Evolutionary conservation across 2,329 filamentous ascomycete species (phyloP).

Genomic region (Neofusicoccum laricinum): DNA sequence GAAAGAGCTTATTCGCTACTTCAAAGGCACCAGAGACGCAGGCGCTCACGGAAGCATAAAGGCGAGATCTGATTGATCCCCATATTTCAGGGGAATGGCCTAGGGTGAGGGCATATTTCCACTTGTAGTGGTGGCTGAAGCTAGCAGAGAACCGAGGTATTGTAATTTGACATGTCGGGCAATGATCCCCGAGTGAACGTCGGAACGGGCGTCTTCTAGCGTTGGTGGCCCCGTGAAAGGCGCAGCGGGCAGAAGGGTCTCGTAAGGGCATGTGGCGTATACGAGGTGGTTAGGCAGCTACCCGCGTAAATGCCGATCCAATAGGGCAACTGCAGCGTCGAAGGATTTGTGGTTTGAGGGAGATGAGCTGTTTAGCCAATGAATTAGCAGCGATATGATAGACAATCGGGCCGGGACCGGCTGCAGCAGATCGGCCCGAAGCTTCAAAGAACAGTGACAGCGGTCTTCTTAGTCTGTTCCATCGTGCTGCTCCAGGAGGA

Average conservation of each 20-base stretch:
- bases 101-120: background rate
- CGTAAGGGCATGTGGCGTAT: background rate
- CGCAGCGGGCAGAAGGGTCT: background rate
- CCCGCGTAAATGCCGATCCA: background rate
- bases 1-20: background rate
- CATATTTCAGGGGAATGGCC: background rate
- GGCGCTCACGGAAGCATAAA: background rate
- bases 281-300: background rate
- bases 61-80: background rate
- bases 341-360: background rate
- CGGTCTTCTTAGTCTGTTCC: background rate
- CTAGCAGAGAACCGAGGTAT: conserved; percentile 9
- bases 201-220: background rate
- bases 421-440: background rate
- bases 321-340: background rate
- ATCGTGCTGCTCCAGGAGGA: background rate
- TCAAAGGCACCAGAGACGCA: background rate
- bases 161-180: conserved; percentile 11
- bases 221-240: background rate
- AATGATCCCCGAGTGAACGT: conserved; percentile 6
- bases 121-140: background rate
- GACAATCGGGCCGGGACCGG: background rate
- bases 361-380: background rate
- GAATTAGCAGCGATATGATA: background rate
- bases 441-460: background rate